phyloP scores from a whole-genome alignment of 2,329 filamentous ascomycete genomes.

The Myriangium duriaei region DNA sequence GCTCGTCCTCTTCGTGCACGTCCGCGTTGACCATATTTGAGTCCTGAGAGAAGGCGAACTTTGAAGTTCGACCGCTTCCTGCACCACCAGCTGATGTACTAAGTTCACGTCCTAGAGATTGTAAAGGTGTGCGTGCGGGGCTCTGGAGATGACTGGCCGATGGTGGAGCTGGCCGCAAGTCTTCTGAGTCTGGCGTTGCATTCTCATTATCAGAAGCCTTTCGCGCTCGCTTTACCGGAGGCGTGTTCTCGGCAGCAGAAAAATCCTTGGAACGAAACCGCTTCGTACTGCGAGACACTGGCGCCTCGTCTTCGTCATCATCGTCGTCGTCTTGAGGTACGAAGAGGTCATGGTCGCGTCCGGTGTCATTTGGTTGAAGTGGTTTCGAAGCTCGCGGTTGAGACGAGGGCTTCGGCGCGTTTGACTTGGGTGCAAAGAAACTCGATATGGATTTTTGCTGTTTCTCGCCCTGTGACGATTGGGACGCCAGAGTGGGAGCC shows the following conservation, averaged over 20 bases:
- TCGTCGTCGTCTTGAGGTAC: slow-evolving; percentile 19
- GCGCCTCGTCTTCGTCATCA: slow-evolving; percentile 28
- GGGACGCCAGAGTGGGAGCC: slow-evolving; percentile 8
- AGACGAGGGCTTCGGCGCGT: slow-evolving; percentile 14
- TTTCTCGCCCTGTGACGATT: slow-evolving; percentile 33
- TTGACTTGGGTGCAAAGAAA: slow-evolving; percentile 22
- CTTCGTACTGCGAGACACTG: slow-evolving; percentile 27
- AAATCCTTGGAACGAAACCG: slow-evolving; percentile 7
- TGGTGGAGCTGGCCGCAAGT: too few relatives aligned
- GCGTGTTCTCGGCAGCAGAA: slow-evolving; percentile 12
- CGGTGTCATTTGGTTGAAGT: slow-evolving; percentile 14
- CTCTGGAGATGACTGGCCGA: slow-evolving; percentile 4
- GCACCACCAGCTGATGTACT: slow-evolving; percentile 2
- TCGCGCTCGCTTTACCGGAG: slow-evolving; percentile 13
- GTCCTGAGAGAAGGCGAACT: slow-evolving; percentile 41
- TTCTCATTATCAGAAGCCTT: slow-evolving; percentile 9
- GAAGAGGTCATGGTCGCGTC: slow-evolving; percentile 14
- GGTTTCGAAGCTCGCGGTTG: slow-evolving; percentile 2
- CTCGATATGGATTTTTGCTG: slow-evolving; percentile 68
- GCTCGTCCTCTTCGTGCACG: slow-evolving; percentile 44
- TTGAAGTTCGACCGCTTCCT: slow-evolving; percentile 40
- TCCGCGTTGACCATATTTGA: slow-evolving; percentile 19
- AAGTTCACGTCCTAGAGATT: slow-evolving; percentile 16
- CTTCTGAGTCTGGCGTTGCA: slow-evolving; percentile 2
- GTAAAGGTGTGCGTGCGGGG: slow-evolving; percentile 16